Conservation (phyloP, 495 filamentous ascomycete species). For the Penicillium macrosclerotiorum region DNA sequence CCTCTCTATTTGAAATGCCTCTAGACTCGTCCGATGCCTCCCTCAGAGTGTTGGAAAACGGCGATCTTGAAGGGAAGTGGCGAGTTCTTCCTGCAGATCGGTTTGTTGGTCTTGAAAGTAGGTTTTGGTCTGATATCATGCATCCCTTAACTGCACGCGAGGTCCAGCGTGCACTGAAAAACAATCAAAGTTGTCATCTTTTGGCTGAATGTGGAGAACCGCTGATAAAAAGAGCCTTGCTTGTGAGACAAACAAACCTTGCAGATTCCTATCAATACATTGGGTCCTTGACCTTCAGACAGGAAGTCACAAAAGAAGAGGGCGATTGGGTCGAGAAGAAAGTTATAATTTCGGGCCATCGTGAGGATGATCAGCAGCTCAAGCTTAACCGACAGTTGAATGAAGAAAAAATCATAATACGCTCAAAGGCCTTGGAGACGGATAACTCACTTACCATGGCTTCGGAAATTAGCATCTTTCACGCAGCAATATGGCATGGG, state of each 20-base stretch:
- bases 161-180: slow-evolving; percentile 3
- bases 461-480: neutral
- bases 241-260: slow-evolving; percentile 1
- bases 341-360: too few species aligned
- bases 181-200: neutral
- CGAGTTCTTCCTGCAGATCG: neutral
- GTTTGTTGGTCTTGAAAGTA: neutral
- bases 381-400: too few species aligned
- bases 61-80: slow-evolving; percentile 8
- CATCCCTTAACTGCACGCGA: slow-evolving; percentile 7
- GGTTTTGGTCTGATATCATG: slow-evolving; percentile 4
- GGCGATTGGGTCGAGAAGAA: too few species aligned
- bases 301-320: neutral
- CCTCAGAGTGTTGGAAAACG: neutral
- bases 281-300: neutral
- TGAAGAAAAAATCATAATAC: neutral
- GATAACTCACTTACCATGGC: neutral
- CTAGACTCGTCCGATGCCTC: neutral
- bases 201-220: neutral
- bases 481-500: slow-evolving; percentile 9
- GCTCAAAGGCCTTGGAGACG: neutral
- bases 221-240: slow-evolving; percentile 3
- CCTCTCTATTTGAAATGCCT: slow-evolving; percentile 12
- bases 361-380: too few species aligned
- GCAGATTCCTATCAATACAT: neutral